Evolutionary conservation across 2,329 filamentous ascomycete genomes (phyloP), one percentile per base, ranked within the genome.

Genomic region (Bertia moriformis): DNA sequence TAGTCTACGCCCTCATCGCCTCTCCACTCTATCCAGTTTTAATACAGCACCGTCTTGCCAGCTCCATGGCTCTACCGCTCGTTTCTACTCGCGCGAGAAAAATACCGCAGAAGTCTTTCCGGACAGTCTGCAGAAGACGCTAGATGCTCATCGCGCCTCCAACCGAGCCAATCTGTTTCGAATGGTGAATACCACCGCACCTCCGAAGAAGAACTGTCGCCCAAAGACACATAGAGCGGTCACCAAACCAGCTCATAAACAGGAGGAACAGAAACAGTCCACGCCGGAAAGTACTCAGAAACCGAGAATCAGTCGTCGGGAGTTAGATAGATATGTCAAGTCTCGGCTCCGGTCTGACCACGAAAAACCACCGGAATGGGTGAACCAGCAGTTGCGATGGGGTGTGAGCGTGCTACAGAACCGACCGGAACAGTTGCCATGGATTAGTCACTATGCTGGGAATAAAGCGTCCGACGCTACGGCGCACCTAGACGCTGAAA

Each of bases 401-500:
- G 10, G n/a, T 29, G 24, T n/a, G n/a, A n/a, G n/a, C n/a, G 24
- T 10, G n/a, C 10, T n/a, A 10, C 10, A 35, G 10, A 15, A 7
- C 10, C 32, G 32, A 35, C 32, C 32, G 10, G 32, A 12, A 35
- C 32, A 35, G 17, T 14, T 7, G 7, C 32, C 32, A 7, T 35
- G 32, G 32, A 7, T 35, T 13, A 35, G 15, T 7, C 15, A 12
- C 15, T 35, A 10, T 7, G 7, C 10, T 35, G 15, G 10, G 12
- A 7, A 10, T 35, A 19, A 35, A 3, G 14, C 20, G 5, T 12
- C 20, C n/a, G 32, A 37, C 14, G 39, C 14, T 4, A 15, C 17
- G 24, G 4, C 14, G 22, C 15, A 24, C 36, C 49, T 67, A n/a
- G 48, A 54, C 40, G 52, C 50, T n/a, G 68, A 73, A 49, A 60